Percentiles rank a stretch among this genome's conserved stretches.
Evolutionary conservation across 495 filamentous ascomycete genomes (phyloP).

Genomic region (Xylaria bambusicola): DNA sequence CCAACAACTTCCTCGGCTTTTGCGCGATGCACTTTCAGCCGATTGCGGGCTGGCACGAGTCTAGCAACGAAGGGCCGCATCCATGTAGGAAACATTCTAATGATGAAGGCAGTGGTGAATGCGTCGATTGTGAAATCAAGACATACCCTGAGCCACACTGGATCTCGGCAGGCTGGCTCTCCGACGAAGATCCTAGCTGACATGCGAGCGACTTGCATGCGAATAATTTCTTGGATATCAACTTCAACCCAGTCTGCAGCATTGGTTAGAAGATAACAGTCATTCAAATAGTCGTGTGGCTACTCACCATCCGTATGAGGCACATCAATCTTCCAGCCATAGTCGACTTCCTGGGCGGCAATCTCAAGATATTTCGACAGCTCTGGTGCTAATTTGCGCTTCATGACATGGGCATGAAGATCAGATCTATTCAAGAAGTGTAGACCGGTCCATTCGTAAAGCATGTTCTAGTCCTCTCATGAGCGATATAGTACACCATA

Average conservation of each 20-base stretch:
- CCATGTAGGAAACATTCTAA: slow-evolving; percentile 17
- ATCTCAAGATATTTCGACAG: slow-evolving; percentile 1
- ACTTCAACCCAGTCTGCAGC: slow-evolving; percentile 8
- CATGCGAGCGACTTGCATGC: slow-evolving; percentile 42
- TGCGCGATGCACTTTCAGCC: not conserved
- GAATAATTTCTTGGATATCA: slow-evolving; percentile 8
- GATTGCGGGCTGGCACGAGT: slow-evolving; percentile 6
- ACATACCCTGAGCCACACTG: slow-evolving; percentile 48
- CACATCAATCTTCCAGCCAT: not conserved
- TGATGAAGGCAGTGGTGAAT: slow-evolving; percentile 35
- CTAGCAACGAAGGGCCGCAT: not conserved
- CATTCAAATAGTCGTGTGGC: not conserved
- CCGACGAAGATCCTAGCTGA: slow-evolving; percentile 49
- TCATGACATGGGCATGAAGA: not conserved
- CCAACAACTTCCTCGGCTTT: not conserved
- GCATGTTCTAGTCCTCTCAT: not conserved
- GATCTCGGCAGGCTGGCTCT: slow-evolving; percentile 39
- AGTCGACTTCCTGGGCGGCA: not conserved
- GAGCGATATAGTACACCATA: not conserved
- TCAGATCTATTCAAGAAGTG: not conserved
- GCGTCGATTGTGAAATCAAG: slow-evolving; percentile 48
- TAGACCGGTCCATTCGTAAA: not conserved
- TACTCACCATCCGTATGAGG: not conserved
- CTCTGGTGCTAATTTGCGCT: not conserved
- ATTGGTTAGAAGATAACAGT: not conserved